phyloP scores from a whole-genome alignment of 139 green algal species.

The Gonium pectorale region DNA sequence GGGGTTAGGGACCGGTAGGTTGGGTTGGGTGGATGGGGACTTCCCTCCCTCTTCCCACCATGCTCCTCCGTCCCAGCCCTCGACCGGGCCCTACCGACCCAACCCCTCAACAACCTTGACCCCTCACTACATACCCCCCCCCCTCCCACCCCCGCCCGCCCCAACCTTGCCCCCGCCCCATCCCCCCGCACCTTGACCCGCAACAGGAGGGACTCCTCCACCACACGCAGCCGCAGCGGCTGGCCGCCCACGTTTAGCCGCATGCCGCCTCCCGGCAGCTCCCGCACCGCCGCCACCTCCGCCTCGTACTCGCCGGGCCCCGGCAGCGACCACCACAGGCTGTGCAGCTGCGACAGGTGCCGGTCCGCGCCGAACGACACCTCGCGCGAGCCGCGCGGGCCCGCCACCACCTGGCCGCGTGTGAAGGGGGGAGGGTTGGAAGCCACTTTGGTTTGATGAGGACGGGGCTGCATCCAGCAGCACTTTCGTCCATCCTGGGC shows the following conservation, averaged over 20 bases:
- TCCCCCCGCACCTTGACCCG: conserved; percentile 50
- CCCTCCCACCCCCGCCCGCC: background rate
- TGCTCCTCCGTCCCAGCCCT: too few species aligned
- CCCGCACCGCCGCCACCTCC: conserved; percentile 19
- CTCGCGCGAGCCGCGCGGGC: background rate
- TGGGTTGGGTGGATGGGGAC: background rate
- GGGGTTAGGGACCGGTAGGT: background rate
- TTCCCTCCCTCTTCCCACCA: too few species aligned
- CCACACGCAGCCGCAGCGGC: conserved; percentile 40
- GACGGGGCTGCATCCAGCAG: too few species aligned
- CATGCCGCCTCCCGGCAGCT: conserved; percentile 6
- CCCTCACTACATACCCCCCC: background rate
- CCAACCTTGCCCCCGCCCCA: background rate
- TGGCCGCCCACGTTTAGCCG: background rate
- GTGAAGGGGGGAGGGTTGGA: background rate
- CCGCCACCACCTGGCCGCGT: conserved; percentile 16
- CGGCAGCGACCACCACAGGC: conserved; percentile 46
- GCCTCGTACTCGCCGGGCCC: conserved; percentile 54
- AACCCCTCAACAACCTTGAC: background rate
- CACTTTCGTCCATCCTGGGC: too few species aligned
- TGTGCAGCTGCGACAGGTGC: conserved; percentile 20
- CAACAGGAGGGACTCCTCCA: conserved; percentile 48
- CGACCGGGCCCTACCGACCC: background rate
- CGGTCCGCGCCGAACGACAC: conserved; percentile 15
- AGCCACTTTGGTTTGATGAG: background rate